These are phyloP conservation scores for Mangifera indica DNA, from an alignment of 345 rosid genomes.

Conservation along the genomic window DNA sequence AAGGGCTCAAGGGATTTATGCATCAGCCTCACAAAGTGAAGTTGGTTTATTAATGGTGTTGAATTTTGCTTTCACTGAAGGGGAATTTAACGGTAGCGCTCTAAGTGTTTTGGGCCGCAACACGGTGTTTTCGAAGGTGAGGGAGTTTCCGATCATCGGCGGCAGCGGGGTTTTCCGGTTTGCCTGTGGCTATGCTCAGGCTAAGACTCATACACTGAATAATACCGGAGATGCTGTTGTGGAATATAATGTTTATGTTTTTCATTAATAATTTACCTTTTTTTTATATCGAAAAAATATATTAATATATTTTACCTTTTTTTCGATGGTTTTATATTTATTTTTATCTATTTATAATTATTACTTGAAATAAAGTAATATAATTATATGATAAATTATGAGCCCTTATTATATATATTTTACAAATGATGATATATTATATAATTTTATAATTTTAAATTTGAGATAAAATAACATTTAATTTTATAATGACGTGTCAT, in stretches of 20 bases:
- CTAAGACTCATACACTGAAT: conserved; percentile 31
- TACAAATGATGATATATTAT: no score
- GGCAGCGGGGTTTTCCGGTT: conserved; percentile 65
- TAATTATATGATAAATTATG: no score
- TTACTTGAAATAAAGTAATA: no score
- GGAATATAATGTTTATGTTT: conserved; percentile 43
- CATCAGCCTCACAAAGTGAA: conserved; percentile 33
- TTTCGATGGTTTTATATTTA: no score
- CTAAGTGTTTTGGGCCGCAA: conserved; percentile 50
- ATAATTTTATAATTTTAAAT: no score
- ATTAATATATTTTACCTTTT: no score
- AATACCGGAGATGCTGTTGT: conserved; percentile 32
- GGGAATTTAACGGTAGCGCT: conserved; percentile 61
- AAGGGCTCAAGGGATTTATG: conserved; percentile 55
- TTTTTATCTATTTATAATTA: no score
- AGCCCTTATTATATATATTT: no score
- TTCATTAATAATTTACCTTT: conserved; percentile 32
- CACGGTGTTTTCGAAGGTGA: conserved; percentile 28
- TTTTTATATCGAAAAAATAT: no score
- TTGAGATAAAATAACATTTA: no score
- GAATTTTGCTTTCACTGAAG: conserved; percentile 53
- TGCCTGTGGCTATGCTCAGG: conserved; percentile 54
- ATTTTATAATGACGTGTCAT: no score
- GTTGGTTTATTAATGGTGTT: conserved; percentile 43
- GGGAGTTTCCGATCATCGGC: conserved; percentile 63